Evolutionary conservation across 2,329 filamentous ascomycete genomes (phyloP).

Genomic region (Ophiosphaerella korrae): DNA sequence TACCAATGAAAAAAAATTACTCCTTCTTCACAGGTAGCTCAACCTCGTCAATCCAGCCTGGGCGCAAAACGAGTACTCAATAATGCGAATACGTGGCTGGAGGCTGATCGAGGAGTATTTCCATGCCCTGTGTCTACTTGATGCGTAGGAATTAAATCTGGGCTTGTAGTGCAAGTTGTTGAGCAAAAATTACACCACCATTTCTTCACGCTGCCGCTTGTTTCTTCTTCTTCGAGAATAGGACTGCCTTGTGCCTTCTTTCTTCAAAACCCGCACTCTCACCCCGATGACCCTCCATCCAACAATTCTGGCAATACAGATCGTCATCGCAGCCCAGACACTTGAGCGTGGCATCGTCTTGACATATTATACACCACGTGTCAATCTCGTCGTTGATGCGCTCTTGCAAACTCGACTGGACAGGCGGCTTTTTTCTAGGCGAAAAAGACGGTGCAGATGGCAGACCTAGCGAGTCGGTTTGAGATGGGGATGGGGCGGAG

Average conservation of each 20-base stretch:
- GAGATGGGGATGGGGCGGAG: conserved; percentile 43
- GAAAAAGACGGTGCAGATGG: conserved; percentile 55
- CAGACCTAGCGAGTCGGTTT: conserved; percentile 41
- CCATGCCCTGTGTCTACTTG: too few species aligned
- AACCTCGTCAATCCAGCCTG: too few species aligned
- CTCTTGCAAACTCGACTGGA: conserved; percentile 43
- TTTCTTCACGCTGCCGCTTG: conserved; percentile 15
- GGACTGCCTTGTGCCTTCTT: conserved; percentile 69
- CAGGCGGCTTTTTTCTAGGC: conserved; percentile 44
- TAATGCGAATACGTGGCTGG: too few species aligned
- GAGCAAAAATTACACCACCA: too few species aligned
- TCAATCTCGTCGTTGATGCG: conserved; percentile 73
- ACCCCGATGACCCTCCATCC: conserved; percentile 79
- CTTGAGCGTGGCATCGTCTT: conserved; percentile 73
- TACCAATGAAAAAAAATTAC: too few species aligned
- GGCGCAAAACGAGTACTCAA: too few species aligned
- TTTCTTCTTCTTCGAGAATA: conserved; percentile 50
- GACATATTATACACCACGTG: conserved; percentile 82
- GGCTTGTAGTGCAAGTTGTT: too few species aligned
- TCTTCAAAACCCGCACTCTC: conserved; percentile 73
- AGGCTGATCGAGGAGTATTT: too few species aligned
- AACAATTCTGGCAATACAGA: conserved; percentile 78
- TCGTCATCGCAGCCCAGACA: conserved; percentile 74
- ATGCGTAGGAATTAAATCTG: too few species aligned
- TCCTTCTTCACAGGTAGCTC: too few species aligned